Base-by-base conservation (phyloP, 805 yeast genomes). In the Kockiozyma suomiensis region DNA sequence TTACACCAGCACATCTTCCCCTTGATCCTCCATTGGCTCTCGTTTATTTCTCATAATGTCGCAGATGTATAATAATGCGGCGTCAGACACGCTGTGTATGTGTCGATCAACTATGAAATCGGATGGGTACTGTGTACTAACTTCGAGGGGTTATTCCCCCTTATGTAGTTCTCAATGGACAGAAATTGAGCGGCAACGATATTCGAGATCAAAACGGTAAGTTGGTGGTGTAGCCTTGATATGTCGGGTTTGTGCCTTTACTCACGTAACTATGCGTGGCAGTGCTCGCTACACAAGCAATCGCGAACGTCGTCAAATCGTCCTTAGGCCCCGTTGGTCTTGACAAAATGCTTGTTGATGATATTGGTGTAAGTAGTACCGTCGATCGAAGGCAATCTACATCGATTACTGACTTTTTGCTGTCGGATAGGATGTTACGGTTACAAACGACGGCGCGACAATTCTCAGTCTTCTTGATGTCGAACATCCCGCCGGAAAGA, bases 391-490 rank as follows among this genome's bases (percentile, higher is more conserved):
- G 10, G 33, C 10, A 30, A 30, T 21, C 13, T 17, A 13, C n/a
- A 13, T 28, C 45, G n/a, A n/a, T n/a, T n/a, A n/a, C 3, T 15
- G 51, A 43, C 12, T 13, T 23, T 15, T 37, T 37, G 28, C 47
- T 54, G 17, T 15, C n/a, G 30, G 19, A 3, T 48, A 62, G 66
- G 99, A 96, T 76, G 97, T 94, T 48, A 92, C 97, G 4, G 97
- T 94, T 52, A 94, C 99, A 48, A 94, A 94, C 76, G 99, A 94
- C 75, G 99, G 99, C 67, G 99, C 99, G 61, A 94, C 99, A 3
- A 94, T 94, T 70, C 79, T 94, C 65, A 82, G 90, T 8, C 76
- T 96, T 54, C 79, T 94, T 66, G 99, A 94, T 73, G 98, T 94
- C 53, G 97, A 94, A 76, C 99, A 94, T 74, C 99, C 99, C 37